A percentile compares a stretch with the other conserved stretches of the same genome.
Conservation (phyloP, 257 asterid species). For the Rehmannia glutinosa region DNA sequence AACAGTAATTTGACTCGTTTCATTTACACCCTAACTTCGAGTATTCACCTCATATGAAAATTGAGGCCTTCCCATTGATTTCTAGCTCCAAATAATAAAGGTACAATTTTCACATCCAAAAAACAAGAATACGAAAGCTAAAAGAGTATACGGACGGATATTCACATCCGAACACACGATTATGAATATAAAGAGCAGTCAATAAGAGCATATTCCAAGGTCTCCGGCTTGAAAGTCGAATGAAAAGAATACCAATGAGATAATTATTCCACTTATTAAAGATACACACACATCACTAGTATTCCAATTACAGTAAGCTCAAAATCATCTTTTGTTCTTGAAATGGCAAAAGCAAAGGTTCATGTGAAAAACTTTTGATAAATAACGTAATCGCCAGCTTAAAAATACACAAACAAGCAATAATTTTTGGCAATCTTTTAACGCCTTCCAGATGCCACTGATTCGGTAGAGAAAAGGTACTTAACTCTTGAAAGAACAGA, state of each 20-base stretch:
- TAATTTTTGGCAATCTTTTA: slow-evolving; percentile 7
- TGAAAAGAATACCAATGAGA: neutral
- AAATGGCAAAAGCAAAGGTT: neutral
- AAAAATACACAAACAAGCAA: neutral
- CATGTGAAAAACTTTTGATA: neutral
- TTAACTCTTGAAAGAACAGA: slow-evolving; percentile 86
- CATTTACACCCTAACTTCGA: too few relatives aligned
- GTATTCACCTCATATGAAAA: too few relatives aligned
- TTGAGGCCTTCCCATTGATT: too few relatives aligned
- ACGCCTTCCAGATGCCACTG: slow-evolving; percentile 71
- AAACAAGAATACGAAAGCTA: neutral
- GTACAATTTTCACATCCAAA: too few relatives aligned
- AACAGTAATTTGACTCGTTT: too few relatives aligned
- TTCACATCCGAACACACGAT: neutral
- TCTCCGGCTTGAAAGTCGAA: neutral
- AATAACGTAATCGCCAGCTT: neutral
- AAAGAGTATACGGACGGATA: too few relatives aligned
- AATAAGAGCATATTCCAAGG: neutral
- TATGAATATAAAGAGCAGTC: neutral
- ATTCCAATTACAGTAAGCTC: neutral
- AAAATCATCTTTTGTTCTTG: neutral
- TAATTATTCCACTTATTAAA: slow-evolving; percentile 4
- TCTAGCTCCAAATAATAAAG: too few relatives aligned
- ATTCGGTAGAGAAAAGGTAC: slow-evolving; percentile 62
- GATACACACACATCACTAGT: neutral